These are phyloP conservation scores for Blastomyces gilchristii DNA, from an alignment of 2,329 filamentous ascomycete species.

Conservation along the genomic window DNA sequence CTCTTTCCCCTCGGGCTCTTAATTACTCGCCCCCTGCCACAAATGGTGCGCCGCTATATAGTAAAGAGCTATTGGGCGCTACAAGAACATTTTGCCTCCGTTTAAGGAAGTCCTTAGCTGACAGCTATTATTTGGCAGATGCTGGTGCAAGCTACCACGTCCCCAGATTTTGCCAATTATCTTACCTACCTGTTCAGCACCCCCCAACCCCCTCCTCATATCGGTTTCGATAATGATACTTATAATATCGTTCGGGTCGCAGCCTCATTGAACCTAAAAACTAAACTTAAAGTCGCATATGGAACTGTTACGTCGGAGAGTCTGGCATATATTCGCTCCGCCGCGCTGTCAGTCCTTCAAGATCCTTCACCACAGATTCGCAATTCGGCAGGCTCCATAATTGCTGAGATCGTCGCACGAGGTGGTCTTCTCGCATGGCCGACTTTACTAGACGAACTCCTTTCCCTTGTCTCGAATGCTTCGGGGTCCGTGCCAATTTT, in stretches of 20 bases:
- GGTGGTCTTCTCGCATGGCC: constrained; percentile 87
- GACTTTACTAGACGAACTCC: constrained; percentile 71
- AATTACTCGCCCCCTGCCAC: background rate
- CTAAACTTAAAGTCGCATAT: constrained; percentile 69
- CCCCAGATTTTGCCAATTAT: constrained; percentile 95
- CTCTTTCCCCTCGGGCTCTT: constrained; percentile 17
- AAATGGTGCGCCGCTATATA: background rate
- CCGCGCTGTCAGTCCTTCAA: constrained; percentile 67
- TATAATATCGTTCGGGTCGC: constrained; percentile 70
- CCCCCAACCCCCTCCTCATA: constrained; percentile 45
- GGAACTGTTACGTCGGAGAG: constrained; percentile 64
- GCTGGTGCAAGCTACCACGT: constrained; percentile 77
- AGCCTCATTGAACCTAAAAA: constrained; percentile 91
- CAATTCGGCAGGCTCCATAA: constrained; percentile 82
- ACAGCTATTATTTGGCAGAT: constrained; percentile 49
- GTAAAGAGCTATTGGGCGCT: background rate
- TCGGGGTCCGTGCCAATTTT: constrained; percentile 56
- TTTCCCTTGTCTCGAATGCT: constrained; percentile 66
- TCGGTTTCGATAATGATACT: constrained; percentile 51
- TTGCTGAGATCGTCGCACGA: constrained; percentile 78
- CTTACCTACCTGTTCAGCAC: constrained; percentile 82
- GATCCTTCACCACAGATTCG: constrained; percentile 75
- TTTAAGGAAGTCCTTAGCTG: background rate
- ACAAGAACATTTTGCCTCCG: background rate
- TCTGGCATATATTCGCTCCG: constrained; percentile 66